These are phyloP conservation scores for Alternaria incomplexa DNA, from an alignment of 2,329 filamentous ascomycete genomes.

Conservation along the genomic window DNA sequence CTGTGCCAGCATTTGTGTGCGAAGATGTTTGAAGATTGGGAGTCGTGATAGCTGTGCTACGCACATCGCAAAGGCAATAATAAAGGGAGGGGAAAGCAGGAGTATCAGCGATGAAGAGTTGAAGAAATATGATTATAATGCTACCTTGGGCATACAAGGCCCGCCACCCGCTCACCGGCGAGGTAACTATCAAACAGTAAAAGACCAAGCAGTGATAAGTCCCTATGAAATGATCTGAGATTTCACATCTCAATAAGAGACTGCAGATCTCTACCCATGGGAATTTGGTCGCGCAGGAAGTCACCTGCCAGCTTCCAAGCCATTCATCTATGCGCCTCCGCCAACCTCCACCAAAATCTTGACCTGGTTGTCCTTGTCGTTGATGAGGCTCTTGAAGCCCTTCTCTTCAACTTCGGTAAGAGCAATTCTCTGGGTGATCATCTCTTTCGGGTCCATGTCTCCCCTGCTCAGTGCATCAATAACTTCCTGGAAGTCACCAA, in stretches of 20 bases:
- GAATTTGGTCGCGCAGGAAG: neutral
- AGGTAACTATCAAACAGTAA: neutral
- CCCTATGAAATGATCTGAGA: neutral
- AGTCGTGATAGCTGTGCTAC: too few relatives aligned
- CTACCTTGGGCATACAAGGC: neutral
- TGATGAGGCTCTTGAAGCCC: slow-evolving; percentile 55
- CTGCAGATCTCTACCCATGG: neutral
- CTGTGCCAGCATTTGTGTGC: too few relatives aligned
- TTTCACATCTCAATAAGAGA: neutral
- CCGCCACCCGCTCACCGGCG: neutral
- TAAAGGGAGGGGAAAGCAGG: too few relatives aligned
- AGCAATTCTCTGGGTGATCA: slow-evolving; percentile 58
- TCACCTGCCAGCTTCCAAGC: neutral
- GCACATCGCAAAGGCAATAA: too few relatives aligned
- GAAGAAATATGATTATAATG: neutral
- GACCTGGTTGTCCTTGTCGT: slow-evolving; percentile 58
- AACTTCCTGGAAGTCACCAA: slow-evolving; percentile 58
- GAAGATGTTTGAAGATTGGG: too few relatives aligned
- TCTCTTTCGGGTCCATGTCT: slow-evolving; percentile 51
- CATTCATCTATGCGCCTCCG: slow-evolving; percentile 18
- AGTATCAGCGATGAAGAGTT: neutral
- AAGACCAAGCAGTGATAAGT: neutral
- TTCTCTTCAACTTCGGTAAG: slow-evolving; percentile 55
- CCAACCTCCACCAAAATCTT: slow-evolving; percentile 55
- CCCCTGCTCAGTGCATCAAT: slow-evolving; percentile 55